phyloP scores from a whole-genome alignment of 208 protist species.

The Polymyxa betae region DNA sequence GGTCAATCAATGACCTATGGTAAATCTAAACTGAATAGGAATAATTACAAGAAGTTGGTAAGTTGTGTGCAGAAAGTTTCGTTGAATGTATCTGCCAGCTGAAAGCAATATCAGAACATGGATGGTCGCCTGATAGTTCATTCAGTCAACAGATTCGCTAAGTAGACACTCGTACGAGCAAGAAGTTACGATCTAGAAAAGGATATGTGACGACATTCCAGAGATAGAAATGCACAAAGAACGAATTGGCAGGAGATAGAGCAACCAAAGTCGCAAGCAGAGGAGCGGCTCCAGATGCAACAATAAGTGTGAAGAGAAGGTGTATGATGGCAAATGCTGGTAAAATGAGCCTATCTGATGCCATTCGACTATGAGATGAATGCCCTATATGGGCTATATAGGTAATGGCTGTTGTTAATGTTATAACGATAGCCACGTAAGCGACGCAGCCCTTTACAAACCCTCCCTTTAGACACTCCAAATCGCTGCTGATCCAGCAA shows the following conservation, averaged over 20 bases:
- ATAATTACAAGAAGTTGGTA: neutral
- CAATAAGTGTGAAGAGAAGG: neutral
- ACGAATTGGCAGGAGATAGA: slow-evolving; percentile 28
- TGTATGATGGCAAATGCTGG: neutral
- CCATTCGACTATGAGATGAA: no score
- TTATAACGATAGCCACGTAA: no score
- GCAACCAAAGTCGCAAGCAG: neutral
- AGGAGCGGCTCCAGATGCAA: neutral
- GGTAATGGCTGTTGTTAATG: no score
- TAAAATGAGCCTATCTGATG: neutral
- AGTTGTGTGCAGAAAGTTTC: neutral
- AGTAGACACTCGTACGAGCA: neutral
- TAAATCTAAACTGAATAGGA: neutral
- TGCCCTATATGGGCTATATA: no score
- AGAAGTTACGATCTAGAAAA: neutral
- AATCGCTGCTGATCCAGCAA: no score
- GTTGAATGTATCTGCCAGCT: slow-evolving; percentile 39
- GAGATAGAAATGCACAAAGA: slow-evolving; percentile 45
- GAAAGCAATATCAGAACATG: neutral
- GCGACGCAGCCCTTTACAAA: no score
- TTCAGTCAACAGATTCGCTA: neutral
- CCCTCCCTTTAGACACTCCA: no score
- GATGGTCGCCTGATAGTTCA: neutral
- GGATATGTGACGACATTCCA: slow-evolving; percentile 35
- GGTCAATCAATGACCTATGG: neutral